A percentile compares a stretch with the other conserved stretches of the same genome.
These are phyloP conservation scores for Cenococcum geophilum DNA, from an alignment of 495 filamentous ascomycete genomes.

Conservation along the genomic window DNA sequence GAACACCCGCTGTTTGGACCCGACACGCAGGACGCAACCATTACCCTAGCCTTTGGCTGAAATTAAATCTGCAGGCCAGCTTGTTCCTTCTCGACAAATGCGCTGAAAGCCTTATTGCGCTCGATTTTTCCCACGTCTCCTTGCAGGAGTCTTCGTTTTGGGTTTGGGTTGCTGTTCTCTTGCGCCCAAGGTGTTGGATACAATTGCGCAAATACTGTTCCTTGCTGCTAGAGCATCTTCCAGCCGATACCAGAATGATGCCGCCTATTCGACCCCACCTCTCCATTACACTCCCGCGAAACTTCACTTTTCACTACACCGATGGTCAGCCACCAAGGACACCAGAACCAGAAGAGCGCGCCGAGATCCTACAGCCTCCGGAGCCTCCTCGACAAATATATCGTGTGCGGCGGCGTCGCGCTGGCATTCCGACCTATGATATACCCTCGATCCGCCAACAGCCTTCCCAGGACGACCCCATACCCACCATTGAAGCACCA, in stretches of 20 bases:
- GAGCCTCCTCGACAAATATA: slow-evolving; percentile 45
- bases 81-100: slow-evolving; percentile 1
- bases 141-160: slow-evolving; percentile 13
- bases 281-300: slow-evolving; percentile 59
- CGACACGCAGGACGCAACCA: not conserved
- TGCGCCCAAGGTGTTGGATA: slow-evolving; percentile 3
- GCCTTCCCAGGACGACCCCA: slow-evolving; percentile 39
- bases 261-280: slow-evolving; percentile 43
- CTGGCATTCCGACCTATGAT: slow-evolving; percentile 35
- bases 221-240: not conserved
- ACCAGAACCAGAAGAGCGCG: slow-evolving; percentile 47
- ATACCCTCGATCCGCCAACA: not conserved
- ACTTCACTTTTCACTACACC: slow-evolving; percentile 56
- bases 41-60: not conserved
- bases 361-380: slow-evolving; percentile 43
- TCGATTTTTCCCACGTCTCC: slow-evolving; percentile 2
- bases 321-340: slow-evolving; percentile 52
- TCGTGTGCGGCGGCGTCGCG: slow-evolving; percentile 44
- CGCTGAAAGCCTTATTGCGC: slow-evolving; percentile 2
- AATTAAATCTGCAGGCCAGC: not conserved
- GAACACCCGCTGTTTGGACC: not conserved
- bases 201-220: not conserved
- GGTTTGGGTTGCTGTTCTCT: slow-evolving; percentile 6
- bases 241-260: slow-evolving; percentile 14
- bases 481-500: slow-evolving; percentile 60